Evolutionary conservation across 495 filamentous ascomycete genomes (phyloP), one percentile per base, ranked within the genome.

Genomic region (Rhypophila decipiens): DNA sequence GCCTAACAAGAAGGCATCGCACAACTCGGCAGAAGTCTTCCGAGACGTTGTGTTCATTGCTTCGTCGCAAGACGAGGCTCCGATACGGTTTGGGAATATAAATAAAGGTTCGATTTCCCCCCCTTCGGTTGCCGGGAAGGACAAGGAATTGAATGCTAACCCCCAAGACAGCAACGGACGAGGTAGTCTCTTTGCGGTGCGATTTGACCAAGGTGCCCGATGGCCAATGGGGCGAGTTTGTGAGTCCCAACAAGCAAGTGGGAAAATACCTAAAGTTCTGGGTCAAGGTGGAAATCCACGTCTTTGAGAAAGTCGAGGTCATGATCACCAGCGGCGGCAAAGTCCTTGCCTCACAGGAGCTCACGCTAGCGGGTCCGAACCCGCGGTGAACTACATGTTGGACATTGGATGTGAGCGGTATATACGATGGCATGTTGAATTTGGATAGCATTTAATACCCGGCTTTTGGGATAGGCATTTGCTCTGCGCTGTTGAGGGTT

Each of bases 41-140:
- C 43, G 56, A 27, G 58, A 61, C 5, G 50, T 61, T 15, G 44
- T 61, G 0, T 53, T 61, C 24, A 24, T 61, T 13, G 55, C 55
- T 10, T 58, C 49, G 13, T 19, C 39, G 8, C 35, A 41, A 20
- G 49, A 58, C 12, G 40, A 48, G 15, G 40, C 55, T 24, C 58
- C 58, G 1, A 42, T 29, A 12, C 52, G 49, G 2, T 42, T 55
- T 24, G 50, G 37, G n/a, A 33, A 35, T 12, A 24, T 50, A 0
- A 46, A 46, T 2, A 45, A 35, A 49, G 24, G 57, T 59, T 22
- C 12, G 51, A 20, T 21, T 11, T 13, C 21, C 21, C 19, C 24
- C 13, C 13, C 27, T 4, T 15, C 13, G 19, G n/a, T 33, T 31
- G 35, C 13, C n/a, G n/a, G 35, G 35, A 19, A 3, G 7, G 15